phyloP scores from a whole-genome alignment of 2,329 filamentous ascomycete genomes.

The Alternaria sp. region DNA sequence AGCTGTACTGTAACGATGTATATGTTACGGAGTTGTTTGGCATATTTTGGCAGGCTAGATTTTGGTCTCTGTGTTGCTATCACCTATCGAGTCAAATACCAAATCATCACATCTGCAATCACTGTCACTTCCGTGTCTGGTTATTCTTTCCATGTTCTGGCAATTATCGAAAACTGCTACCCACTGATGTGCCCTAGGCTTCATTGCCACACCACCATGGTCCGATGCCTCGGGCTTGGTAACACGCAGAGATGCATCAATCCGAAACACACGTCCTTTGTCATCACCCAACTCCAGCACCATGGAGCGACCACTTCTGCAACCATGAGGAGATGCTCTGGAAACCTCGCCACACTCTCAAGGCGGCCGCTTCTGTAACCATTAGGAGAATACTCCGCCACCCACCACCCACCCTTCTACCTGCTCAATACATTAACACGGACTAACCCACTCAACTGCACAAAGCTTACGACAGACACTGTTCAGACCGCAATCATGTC shows the following conservation, averaged over 20 bases:
- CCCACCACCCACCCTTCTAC: background rate
- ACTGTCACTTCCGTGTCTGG: background rate
- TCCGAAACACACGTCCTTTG: background rate
- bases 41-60: background rate
- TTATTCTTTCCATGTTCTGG: background rate
- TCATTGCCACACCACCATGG: background rate
- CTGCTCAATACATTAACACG: background rate
- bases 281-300: background rate
- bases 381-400: background rate
- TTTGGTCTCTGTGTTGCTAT: background rate
- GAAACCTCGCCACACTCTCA: too few relatives aligned
- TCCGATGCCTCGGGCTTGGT: background rate
- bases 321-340: too few relatives aligned
- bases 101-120: background rate
- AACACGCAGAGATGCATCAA: background rate
- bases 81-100: background rate
- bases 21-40: conserved; percentile 3
- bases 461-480: too few relatives aligned
- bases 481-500: too few relatives aligned
- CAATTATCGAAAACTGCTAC: background rate
- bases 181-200: background rate
- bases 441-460: background rate
- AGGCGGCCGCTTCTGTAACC: background rate
- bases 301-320: background rate
- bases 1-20: conserved; percentile 1